Conservation (phyloP, 768 basidiomycete genomes). For the Termitomyces sp. region DNA sequence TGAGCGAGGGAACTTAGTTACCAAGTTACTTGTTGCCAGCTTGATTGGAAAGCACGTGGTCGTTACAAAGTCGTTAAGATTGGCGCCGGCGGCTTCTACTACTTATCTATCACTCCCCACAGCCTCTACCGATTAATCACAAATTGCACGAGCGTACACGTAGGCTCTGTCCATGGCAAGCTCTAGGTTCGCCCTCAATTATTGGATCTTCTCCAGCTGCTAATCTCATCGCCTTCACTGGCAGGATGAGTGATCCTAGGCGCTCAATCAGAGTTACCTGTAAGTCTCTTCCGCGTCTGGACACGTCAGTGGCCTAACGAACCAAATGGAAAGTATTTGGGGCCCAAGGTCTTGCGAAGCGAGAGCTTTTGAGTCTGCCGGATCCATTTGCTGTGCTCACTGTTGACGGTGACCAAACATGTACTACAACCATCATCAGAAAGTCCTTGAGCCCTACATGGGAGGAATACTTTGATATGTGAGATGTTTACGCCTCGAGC, state of each 20-base stretch:
- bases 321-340: constrained; percentile 55
- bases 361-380: constrained; percentile 75
- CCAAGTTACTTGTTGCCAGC: too few species aligned
- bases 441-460: constrained; percentile 68
- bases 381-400: constrained; percentile 88
- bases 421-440: constrained; percentile 68
- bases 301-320: background rate
- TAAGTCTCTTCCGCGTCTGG: constrained; percentile 21
- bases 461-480: constrained; percentile 88
- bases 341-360: constrained; percentile 68
- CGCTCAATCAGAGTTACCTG: constrained; percentile 46
- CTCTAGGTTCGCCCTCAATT: constrained; percentile 24
- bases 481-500: constrained; percentile 21
- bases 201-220: constrained; percentile 2
- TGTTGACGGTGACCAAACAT: constrained; percentile 79
- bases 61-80: constrained; percentile 7
- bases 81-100: constrained; percentile 1
- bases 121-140: background rate
- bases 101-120: background rate
- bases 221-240: constrained; percentile 10
- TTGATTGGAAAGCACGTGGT: constrained; percentile 11
- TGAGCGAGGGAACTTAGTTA: too few species aligned
- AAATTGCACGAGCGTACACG: background rate
- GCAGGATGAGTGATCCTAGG: constrained; percentile 45
- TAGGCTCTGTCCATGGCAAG: constrained; percentile 12